A percentile compares a stretch with the other conserved stretches of the same genome.
phyloP scores from a whole-genome alignment of 306 rosid genomes.

The Comarum palustre region DNA sequence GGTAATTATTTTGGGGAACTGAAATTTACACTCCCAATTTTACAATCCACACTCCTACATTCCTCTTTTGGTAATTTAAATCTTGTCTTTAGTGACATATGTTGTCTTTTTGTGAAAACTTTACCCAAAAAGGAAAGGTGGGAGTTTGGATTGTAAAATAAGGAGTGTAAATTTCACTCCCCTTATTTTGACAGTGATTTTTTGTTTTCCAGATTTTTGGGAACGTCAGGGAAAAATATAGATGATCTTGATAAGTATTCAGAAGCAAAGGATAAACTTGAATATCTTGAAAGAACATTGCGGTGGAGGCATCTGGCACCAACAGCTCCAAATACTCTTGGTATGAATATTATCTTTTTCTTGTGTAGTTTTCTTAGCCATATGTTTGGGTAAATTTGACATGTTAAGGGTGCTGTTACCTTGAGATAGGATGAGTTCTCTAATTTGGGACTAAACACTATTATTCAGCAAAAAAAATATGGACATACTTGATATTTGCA shows the following conservation, averaged over 20 bases:
- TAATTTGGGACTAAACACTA: constrained; percentile 14
- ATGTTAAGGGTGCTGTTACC: constrained; percentile 14
- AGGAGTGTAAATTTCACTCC: too few species aligned
- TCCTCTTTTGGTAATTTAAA: too few species aligned
- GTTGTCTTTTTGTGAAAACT: too few species aligned
- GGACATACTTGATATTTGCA: constrained; percentile 7
- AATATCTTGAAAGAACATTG: constrained; percentile 87
- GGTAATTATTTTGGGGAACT: constrained; percentile 18
- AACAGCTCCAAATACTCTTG: constrained; percentile 96
- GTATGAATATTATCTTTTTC: constrained; percentile 36
- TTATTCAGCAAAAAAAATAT: constrained; percentile 9
- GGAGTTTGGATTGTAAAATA: too few species aligned
- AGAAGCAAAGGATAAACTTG: constrained; percentile 75
- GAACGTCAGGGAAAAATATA: constrained; percentile 88
- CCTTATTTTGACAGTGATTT: constrained; percentile 5
- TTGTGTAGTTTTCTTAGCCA: constrained; percentile 4
- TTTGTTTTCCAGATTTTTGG: constrained; percentile 69
- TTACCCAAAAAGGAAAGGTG: too few species aligned
- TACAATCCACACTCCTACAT: too few species aligned
- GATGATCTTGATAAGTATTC: constrained; percentile 89
- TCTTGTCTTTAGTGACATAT: too few species aligned
- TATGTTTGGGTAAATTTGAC: neutral
- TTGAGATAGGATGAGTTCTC: constrained; percentile 16
- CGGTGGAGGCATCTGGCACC: constrained; percentile 98
- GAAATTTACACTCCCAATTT: too few species aligned